These are phyloP conservation scores for Perkinsus olseni DNA, from an alignment of 169 alveolate species.

Conservation along the genomic window DNA sequence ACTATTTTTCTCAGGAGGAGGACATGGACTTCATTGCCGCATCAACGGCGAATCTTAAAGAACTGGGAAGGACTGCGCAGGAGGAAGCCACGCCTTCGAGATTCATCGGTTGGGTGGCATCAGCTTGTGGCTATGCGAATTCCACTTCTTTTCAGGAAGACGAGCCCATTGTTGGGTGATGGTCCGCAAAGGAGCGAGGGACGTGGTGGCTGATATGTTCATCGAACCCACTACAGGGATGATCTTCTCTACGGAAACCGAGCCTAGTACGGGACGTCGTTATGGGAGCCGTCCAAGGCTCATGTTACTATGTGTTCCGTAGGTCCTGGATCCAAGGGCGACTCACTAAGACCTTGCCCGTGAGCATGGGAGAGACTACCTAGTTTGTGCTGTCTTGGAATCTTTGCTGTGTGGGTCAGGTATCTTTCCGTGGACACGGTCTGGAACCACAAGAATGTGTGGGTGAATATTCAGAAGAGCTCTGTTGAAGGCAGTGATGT, in stretches of 20 bases:
- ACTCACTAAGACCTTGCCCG: background rate
- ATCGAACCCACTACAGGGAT: conserved; percentile 66
- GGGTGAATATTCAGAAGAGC: conserved; percentile 12
- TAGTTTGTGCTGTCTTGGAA: background rate
- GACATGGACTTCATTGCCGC: background rate
- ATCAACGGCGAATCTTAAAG: background rate
- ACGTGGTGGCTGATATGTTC: conserved; percentile 42
- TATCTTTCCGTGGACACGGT: background rate
- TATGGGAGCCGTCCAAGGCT: no score
- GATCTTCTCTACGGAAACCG: background rate
- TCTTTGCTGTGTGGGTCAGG: background rate
- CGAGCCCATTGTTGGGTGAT: conserved; percentile 61
- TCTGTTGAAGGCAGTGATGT: background rate
- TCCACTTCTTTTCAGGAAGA: background rate
- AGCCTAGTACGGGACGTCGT: background rate
- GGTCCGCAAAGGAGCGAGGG: conserved; percentile 53
- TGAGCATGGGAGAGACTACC: no score
- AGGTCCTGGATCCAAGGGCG: background rate
- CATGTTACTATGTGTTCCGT: no score
- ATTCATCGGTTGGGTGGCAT: background rate
- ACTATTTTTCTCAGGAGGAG: background rate
- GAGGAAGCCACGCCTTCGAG: background rate
- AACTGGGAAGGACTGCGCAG: background rate
- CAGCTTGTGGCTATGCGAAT: background rate
- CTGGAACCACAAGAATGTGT: conserved; percentile 8